These are phyloP conservation scores for Blumeriella jaapii DNA, from an alignment of 2,329 filamentous ascomycete genomes.

Conservation along the genomic window DNA sequence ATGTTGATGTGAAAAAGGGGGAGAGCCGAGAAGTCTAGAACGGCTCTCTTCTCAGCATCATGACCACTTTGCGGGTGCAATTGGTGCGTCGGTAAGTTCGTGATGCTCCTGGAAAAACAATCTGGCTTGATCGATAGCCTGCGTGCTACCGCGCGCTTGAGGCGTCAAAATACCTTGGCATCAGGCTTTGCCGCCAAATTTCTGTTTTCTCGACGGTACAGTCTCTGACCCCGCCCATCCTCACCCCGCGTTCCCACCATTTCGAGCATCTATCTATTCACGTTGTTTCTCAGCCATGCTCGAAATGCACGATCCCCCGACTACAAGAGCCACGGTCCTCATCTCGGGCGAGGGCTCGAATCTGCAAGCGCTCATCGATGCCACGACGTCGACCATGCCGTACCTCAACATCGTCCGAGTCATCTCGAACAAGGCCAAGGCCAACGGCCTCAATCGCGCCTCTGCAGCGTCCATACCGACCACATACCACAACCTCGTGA, in stretches of 20 bases:
- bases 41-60: constrained; percentile 15
- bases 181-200: too few species aligned
- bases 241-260: too few species aligned
- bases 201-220: too few species aligned
- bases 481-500: constrained; percentile 53
- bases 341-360: constrained; percentile 61
- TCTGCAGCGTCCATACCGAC: constrained; percentile 47
- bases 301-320: constrained; percentile 13
- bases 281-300: not conserved
- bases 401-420: constrained; percentile 41
- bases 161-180: too few species aligned
- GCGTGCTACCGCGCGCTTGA: too few species aligned
- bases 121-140: too few species aligned
- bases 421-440: constrained; percentile 53
- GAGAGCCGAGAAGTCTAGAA: constrained; percentile 14
- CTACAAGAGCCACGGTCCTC: constrained; percentile 40
- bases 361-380: constrained; percentile 51
- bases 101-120: too few species aligned
- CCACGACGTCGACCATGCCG: constrained; percentile 33
- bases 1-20: constrained; percentile 15
- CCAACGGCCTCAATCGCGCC: constrained; percentile 53
- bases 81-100: too few species aligned
- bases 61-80: constrained; percentile 9
- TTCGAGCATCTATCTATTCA: too few species aligned
- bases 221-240: too few species aligned